Conservation (phyloP, 2,329 filamentous ascomycete species). For the Talaromyces sp. region DNA sequence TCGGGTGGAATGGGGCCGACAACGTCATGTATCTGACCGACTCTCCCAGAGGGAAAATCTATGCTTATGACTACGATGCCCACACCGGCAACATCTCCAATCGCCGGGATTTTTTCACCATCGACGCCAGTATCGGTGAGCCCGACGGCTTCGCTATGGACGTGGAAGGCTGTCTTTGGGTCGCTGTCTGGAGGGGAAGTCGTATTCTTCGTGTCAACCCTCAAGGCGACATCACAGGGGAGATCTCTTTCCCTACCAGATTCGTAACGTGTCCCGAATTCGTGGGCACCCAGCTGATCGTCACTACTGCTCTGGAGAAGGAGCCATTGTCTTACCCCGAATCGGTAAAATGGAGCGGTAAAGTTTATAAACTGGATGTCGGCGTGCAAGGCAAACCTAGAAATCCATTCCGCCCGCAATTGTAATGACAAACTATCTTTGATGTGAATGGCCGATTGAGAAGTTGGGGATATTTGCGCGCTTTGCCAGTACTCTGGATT, state of each 20-base stretch:
- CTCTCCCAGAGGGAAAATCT: conserved; percentile 66
- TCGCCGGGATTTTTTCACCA: conserved; percentile 67
- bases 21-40: conserved; percentile 80
- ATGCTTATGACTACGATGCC: conserved; percentile 68
- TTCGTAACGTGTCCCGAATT: conserved; percentile 81
- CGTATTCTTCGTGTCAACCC: conserved; percentile 71
- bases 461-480: background rate
- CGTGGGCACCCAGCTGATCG: conserved; percentile 67
- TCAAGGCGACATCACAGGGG: conserved; percentile 65
- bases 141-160: conserved; percentile 87
- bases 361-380: conserved; percentile 72
- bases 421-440: background rate
- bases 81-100: conserved; percentile 62
- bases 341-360: conserved; percentile 63
- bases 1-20: conserved; percentile 71
- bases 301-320: conserved; percentile 72
- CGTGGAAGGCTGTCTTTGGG: conserved; percentile 81
- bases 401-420: conserved; percentile 50
- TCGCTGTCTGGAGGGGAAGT: conserved; percentile 74
- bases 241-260: conserved; percentile 70
- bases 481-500: background rate
- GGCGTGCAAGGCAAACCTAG: conserved; percentile 62
- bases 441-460: background rate
- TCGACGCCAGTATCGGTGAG: conserved; percentile 55
- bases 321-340: conserved; percentile 59